phyloP scores from a whole-genome alignment of 1,139 yeast species.

The Citeromyces siamensis region DNA sequence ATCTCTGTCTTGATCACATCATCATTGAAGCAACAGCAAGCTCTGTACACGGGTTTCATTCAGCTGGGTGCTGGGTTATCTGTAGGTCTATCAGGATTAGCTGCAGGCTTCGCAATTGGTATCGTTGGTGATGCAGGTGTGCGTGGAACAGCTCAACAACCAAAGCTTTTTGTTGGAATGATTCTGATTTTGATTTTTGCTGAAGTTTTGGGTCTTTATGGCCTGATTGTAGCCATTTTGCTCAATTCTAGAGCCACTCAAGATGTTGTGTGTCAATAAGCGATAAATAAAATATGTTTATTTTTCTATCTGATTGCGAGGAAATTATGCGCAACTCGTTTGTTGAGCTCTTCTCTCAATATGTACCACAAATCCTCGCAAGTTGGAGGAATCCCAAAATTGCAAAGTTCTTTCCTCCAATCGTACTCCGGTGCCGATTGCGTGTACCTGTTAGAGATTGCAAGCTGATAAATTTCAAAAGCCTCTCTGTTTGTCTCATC shows the following conservation, averaged over 20 bases:
- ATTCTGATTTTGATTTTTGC: conserved; percentile 95
- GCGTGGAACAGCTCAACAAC: conserved; percentile 93
- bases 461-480: conserved; percentile 1
- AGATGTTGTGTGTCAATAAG: conserved; percentile 63
- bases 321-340: neutral
- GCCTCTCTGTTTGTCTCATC: conserved; percentile 4
- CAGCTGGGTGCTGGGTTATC: conserved; percentile 98
- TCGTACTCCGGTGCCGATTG: conserved; percentile 1
- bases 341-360: neutral
- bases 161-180: conserved; percentile 92
- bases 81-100: conserved; percentile 94
- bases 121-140: conserved; percentile 99
- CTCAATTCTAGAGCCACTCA: conserved; percentile 96
- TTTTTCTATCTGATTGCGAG: conserved; percentile 1
- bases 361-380: neutral
- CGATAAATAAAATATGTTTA: conserved; percentile 1
- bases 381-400: neutral
- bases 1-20: conserved; percentile 93
- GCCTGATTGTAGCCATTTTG: conserved; percentile 93
- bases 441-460: neutral
- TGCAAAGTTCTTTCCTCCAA: conserved; percentile 4
- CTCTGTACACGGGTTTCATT: conserved; percentile 93
- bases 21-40: conserved; percentile 80
- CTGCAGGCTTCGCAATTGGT: conserved; percentile 98
- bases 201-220: conserved; percentile 92